phyloP scores from a whole-genome alignment of 2,329 filamentous ascomycete genomes.

The Fusarium tjaetaba region DNA sequence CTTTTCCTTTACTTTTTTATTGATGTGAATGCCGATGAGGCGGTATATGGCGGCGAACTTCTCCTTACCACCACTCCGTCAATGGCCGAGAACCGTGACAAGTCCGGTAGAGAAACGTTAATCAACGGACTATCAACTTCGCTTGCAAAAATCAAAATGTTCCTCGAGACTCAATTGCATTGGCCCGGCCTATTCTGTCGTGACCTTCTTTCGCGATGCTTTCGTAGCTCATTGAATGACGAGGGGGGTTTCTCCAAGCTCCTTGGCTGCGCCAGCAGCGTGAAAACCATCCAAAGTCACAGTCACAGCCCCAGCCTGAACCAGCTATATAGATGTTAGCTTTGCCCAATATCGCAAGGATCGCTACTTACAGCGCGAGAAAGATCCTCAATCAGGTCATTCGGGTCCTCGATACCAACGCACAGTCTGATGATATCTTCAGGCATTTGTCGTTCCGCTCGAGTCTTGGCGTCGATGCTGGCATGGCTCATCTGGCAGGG shows the following conservation, averaged over 20 bases:
- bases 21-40: slow-evolving; percentile 1
- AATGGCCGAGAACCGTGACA: neutral
- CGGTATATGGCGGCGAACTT: neutral
- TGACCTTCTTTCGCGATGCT: neutral
- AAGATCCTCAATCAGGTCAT: slow-evolving; percentile 93
- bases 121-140: slow-evolving; percentile 21
- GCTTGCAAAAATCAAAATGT: slow-evolving; percentile 33
- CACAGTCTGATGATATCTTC: slow-evolving; percentile 97
- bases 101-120: slow-evolving; percentile 2
- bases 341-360: neutral
- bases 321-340: slow-evolving; percentile 67
- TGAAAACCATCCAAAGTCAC: slow-evolving; percentile 86
- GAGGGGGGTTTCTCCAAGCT: slow-evolving; percentile 47
- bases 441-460: slow-evolving; percentile 88
- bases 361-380: slow-evolving; percentile 80
- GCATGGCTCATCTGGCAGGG: slow-evolving; percentile 99
- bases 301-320: slow-evolving; percentile 92
- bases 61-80: neutral
- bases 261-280: slow-evolving; percentile 58
- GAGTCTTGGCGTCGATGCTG: slow-evolving; percentile 94
- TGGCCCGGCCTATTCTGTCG: neutral
- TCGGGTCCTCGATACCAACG: slow-evolving; percentile 92
- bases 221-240: slow-evolving; percentile 26
- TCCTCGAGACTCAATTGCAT: neutral
- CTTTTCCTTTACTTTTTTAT: slow-evolving; percentile 12